phyloP scores from a whole-genome alignment of 305 asterid genomes.

The Fraxinus angustifolia region DNA sequence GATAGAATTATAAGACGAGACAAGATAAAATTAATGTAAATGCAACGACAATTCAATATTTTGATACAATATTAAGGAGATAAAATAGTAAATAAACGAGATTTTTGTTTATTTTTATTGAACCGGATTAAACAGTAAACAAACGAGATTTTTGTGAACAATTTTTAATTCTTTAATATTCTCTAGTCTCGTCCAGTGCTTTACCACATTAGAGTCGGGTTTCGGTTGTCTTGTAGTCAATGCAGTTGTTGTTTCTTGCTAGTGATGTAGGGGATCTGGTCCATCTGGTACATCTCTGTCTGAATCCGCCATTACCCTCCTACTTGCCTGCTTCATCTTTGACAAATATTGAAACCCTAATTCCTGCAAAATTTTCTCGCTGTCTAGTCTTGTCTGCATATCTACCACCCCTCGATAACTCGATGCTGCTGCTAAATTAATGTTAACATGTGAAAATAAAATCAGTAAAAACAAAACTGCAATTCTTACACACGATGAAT shows the following conservation, averaged over 20 bases:
- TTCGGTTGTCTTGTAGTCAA: neutral
- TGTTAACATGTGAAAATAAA: conserved; percentile 3
- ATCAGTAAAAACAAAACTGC: conserved; percentile 11
- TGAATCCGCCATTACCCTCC: conserved; percentile 2
- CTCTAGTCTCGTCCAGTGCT: neutral
- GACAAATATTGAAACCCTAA: conserved; percentile 18
- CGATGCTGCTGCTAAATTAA: neutral
- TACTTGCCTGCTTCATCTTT: conserved; percentile 12
- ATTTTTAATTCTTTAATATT: neutral
- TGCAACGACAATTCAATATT: neutral
- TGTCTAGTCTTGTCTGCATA: conserved; percentile 23
- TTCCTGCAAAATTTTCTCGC: conserved; percentile 24
- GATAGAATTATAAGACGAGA: too few species aligned
- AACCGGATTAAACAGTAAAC: too few species aligned
- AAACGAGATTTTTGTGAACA: too few species aligned
- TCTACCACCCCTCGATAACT: conserved; percentile 22
- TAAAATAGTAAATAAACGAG: neutral
- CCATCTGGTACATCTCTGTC: conserved; percentile 16
- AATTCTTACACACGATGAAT: neutral
- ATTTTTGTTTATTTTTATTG: neutral
- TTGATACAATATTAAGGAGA: neutral
- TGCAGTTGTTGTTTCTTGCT: neutral
- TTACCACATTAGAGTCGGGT: neutral
- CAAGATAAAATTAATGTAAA: too few species aligned
- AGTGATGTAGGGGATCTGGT: conserved; percentile 33